Evolutionary conservation across 768 basidiomycete genomes (phyloP), one percentile per base, ranked within the genome.

Genomic region (Infundibulicybe gibba): DNA sequence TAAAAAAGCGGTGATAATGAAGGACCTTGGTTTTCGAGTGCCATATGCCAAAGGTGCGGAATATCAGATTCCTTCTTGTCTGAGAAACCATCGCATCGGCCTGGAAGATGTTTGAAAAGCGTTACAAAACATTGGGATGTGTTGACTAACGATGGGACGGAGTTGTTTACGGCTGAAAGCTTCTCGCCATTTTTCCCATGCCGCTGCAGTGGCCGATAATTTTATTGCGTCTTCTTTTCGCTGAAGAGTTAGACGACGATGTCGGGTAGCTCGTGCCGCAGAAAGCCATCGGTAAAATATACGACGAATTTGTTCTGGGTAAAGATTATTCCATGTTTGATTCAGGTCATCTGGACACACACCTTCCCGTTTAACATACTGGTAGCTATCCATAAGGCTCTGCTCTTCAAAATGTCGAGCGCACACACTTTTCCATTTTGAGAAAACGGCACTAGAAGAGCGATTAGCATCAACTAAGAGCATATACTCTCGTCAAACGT

Each of bases 121-220:
- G 19, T n/a, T 32, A 25, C 41, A 14, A 34, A 41, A 11, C 10
- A 21, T 15, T 16, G 17, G 41, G 41, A 39, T 20, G 33, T 31
- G 32, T 21, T 44, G 25, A 57, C 79, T 59, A 47, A 89, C 88
- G 57, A 85, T 62, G 12, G 85, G 84, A 20, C 77, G 78, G 41
- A 93, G 66, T 50, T 71, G 73, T 51, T 80, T 80, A 43, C 85
- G 79, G 51, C 71, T 75, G 60, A 81, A 90, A 21, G 74, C 79
- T 45, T 85, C 88, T 57, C 82, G 70, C 91, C 91, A 94, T 56
- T 71, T 83, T 45, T 90, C 86, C 89, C 89, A 92, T 13, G 77
- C 78, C 25, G 65, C 68, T 30, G 75, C 71, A 25, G 85, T 64
- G 20, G 71, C 57, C 12, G 68, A 67, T 12, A 74, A 65, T 51